Base-by-base conservation (phyloP, 495 filamentous ascomycete species). In the Trichodelitschia bisporula region DNA sequence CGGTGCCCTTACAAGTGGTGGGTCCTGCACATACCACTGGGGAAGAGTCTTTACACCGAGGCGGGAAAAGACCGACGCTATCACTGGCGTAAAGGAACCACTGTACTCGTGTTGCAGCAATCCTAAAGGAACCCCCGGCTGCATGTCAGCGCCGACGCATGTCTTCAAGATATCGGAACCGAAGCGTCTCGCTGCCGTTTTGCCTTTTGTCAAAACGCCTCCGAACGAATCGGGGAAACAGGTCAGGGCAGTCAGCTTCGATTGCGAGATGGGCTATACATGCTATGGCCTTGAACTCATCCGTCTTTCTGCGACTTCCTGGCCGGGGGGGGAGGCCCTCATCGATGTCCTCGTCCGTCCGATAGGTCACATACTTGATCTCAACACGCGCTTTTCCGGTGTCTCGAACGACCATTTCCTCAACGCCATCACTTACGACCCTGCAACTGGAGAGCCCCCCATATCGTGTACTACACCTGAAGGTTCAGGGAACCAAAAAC, bases 211-310 rank as follows among this genome's bases (percentile, higher is more conserved):
- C 31, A 45, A 63, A 36, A 95, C 89, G 2, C 79, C 83, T 0
- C 35, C 45, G 11, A 71, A 77, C 29, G 50, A 55, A 6, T 41
- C 54, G 3, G 29, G 49, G 41, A 30, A 45, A 30, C 18, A 36
- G 40, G 10, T 42, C 43, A 30, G 48, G 35, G 26, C 66, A 68
- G 64, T 95, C 10, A 71, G 66, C 40, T 72, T 99, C 39, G 86
- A 99, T 47, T 92, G 89, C 44, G 86, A 99, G 43, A 99, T 99
- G 86, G 76, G 77, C 5, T 99, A 86, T 45, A 95, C 86, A 0
- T 72, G 72, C 1, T 39, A 69, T 20, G 86, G 86, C 0, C 45
- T 93, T 33, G 86, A 99, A 44, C 57, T 99, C 10, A 68, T 95
- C 27, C 75, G 86, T 12, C 45, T 99, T 14, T 92, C 86, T 0